Evolutionary conservation across 441 rosid genomes (phyloP).

Genomic region (Gossypium gossypioides): DNA sequence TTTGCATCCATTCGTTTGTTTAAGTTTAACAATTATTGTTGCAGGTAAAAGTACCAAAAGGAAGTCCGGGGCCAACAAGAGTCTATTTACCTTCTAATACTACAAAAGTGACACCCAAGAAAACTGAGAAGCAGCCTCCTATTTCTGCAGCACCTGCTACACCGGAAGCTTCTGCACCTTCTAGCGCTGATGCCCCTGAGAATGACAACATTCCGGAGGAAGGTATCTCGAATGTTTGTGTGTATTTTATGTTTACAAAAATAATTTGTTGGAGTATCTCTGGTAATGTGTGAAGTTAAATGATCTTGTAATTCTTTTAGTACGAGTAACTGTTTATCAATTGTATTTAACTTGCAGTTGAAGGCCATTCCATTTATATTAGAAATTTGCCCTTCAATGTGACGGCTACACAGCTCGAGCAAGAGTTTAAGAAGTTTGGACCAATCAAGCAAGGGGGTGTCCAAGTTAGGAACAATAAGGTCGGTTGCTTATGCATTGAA

Average conservation of each 20-base stretch:
- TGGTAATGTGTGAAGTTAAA: background rate
- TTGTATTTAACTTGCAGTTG: slow-evolving; percentile 27
- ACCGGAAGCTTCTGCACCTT: slow-evolving; percentile 28
- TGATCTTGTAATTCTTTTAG: background rate
- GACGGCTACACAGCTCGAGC: slow-evolving; percentile 36
- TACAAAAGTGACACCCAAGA: slow-evolving; percentile 21
- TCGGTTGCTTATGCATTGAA: slow-evolving; percentile 17
- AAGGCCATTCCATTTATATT: slow-evolving; percentile 47
- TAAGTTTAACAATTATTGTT: slow-evolving; percentile 10
- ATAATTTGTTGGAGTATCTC: background rate
- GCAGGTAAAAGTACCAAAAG: slow-evolving; percentile 47
- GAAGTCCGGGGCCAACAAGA: slow-evolving; percentile 28
- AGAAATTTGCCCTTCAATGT: slow-evolving; percentile 43
- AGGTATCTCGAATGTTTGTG: slow-evolving; percentile 24
- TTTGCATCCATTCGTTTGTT: slow-evolving; percentile 9
- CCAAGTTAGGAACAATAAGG: slow-evolving; percentile 52
- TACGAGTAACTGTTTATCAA: slow-evolving; percentile 2
- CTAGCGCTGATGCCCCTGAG: slow-evolving; percentile 20
- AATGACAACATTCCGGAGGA: slow-evolving; percentile 29
- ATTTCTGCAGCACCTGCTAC: slow-evolving; percentile 21
- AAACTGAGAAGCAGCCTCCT: slow-evolving; percentile 21
- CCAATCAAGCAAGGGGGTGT: slow-evolving; percentile 47
- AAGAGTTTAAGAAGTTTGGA: slow-evolving; percentile 49
- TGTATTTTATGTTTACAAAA: background rate
- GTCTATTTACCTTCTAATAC: slow-evolving; percentile 33